These are phyloP conservation scores for Solanum megistacrolobum DNA, from an alignment of 257 asterid genomes.

Conservation along the genomic window DNA sequence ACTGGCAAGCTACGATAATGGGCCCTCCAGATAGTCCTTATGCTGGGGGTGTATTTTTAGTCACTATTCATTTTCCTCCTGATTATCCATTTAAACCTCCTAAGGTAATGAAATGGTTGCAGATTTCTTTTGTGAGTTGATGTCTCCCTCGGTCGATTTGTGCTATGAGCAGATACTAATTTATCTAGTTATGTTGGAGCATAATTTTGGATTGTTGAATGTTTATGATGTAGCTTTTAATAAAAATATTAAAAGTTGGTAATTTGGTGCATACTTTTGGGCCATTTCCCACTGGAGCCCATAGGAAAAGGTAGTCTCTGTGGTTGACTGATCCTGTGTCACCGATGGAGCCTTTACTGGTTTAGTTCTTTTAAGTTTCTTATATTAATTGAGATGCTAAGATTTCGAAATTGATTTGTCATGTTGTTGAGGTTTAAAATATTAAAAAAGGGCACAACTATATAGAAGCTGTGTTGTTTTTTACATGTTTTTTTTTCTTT, in stretches of 20 bases:
- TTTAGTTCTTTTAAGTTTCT: not conserved
- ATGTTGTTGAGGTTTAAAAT: not conserved
- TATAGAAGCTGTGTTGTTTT: not conserved
- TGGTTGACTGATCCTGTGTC: not conserved
- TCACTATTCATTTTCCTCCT: slow-evolving; percentile 2
- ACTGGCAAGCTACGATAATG: slow-evolving; percentile 1
- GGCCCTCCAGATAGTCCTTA: slow-evolving; percentile 2
- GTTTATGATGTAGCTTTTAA: not conserved
- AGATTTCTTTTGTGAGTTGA: not conserved
- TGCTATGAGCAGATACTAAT: not conserved
- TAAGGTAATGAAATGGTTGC: not conserved
- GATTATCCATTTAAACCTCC: slow-evolving; percentile 5
- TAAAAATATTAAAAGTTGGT: not conserved
- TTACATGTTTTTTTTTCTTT: not conserved
- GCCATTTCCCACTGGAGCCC: not conserved
- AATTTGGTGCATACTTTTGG: not conserved
- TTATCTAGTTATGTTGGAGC: not conserved
- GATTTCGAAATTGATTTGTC: not conserved
- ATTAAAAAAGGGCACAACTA: not conserved
- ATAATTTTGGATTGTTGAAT: not conserved
- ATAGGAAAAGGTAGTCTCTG: not conserved
- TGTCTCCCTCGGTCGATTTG: not conserved
- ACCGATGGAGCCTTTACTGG: not conserved
- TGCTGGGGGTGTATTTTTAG: not conserved
- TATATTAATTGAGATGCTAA: not conserved